Evolutionary conservation across 2,329 filamentous ascomycete genomes (phyloP), one percentile per base, ranked within the genome.

Genomic region (Hymenoscyphus fructigenus): DNA sequence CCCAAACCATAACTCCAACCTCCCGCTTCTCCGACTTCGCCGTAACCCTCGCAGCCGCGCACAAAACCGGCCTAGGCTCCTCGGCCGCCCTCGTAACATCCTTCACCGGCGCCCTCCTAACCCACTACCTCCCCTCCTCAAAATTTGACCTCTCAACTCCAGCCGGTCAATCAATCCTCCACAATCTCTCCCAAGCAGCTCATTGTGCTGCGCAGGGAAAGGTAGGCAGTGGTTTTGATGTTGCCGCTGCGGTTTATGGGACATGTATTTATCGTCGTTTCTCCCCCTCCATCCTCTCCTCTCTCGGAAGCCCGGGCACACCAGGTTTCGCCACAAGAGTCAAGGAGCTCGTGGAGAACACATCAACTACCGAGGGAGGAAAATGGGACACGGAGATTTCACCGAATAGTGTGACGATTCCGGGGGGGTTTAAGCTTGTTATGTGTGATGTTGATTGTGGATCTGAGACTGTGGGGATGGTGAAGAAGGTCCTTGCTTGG

Each of bases 401-500:
- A 36, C 90, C 92, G 72, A 86, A 88, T 5, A 85, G 82, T 17
- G 87, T 94, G 61, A 84, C 82, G 66, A 82, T 98, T 65, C 93
- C 94, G 0, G 73, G 77, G 0, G 92, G 91, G 0, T 80, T 96
- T 70, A 85, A 90, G 28, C 82, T 98, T 70, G 86, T 96, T 66
- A 95, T 99, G 89, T 97, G 93, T 75, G 95, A 99, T 75, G 95
- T 99, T 6, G 92, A 96, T 76, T 97, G 93, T 75, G 95, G 95
- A 36, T 94, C 90, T 59, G 87, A 96, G 80, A 98, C 94, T 7
- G 93, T 96, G 0, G 86, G 92, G 15, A 98, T 99, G 95, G 95
- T 97, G 44, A 96, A 94, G 80, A 86, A 91, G 75, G 91, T 99
- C 15, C 83, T 98, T 2, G 84, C 85, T 36, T 99, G 95, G 95